phyloP scores from a whole-genome alignment of 306 rosid genomes.

The Lathyrus aphaca region DNA sequence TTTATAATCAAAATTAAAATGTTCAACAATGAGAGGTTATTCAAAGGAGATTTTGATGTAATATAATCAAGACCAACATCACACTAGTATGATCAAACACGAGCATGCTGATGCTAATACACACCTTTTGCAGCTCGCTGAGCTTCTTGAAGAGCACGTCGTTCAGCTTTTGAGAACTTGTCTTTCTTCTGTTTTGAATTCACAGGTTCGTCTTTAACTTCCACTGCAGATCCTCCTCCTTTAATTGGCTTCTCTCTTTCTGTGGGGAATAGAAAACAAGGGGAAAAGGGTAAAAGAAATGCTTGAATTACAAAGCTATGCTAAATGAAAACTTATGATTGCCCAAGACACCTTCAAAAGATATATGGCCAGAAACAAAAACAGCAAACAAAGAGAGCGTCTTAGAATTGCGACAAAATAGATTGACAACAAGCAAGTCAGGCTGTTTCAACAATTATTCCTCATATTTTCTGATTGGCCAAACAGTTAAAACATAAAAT shows the following conservation, averaged over 20 bases:
- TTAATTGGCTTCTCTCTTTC: constrained; percentile 44
- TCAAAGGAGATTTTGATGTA: neutral
- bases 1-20: neutral
- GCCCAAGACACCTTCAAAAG: constrained; percentile 5
- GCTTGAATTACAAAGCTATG: constrained; percentile 27
- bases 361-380: neutral
- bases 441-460: neutral
- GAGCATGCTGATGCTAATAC: constrained; percentile 1
- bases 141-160: constrained; percentile 57
- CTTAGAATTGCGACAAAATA: neutral
- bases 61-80: constrained; percentile 19
- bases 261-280: constrained; percentile 4
- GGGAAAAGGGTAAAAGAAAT: constrained; percentile 21
- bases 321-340: constrained; percentile 5
- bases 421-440: neutral
- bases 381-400: neutral
- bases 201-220: constrained; percentile 34
- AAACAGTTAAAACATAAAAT: constrained; percentile 4
- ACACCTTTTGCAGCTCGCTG: constrained; percentile 55
- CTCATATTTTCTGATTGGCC: neutral
- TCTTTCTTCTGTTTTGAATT: constrained; percentile 44
- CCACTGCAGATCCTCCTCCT: constrained; percentile 46
- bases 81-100: constrained; percentile 27
- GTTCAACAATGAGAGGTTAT: neutral
- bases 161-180: constrained; percentile 53